Evolutionary conservation across 1,139 yeast genomes (phyloP).

Genomic region (Kurtzmaniella quercitrusa): DNA sequence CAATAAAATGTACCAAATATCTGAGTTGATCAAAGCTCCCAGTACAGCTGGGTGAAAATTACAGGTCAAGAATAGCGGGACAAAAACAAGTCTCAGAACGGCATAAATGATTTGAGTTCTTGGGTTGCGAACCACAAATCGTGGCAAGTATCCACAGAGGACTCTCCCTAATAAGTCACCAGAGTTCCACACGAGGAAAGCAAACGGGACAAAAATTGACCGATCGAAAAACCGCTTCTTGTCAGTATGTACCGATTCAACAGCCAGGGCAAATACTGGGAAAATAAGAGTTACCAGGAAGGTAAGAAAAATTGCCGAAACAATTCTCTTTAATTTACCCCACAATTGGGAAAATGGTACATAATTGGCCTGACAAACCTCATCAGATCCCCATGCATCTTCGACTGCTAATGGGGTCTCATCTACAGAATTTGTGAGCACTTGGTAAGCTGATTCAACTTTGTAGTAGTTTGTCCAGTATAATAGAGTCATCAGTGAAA

Average conservation of each 20-base stretch:
- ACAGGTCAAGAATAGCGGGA: conserved; percentile 68
- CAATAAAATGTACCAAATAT: conserved; percentile 59
- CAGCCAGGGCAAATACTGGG: conserved; percentile 84
- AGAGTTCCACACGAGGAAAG: conserved; percentile 76
- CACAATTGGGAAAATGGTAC: conserved; percentile 52
- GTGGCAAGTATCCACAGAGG: conserved; percentile 53
- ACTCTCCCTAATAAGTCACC: conserved; percentile 85
- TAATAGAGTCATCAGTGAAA: conserved; percentile 41
- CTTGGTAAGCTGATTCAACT: conserved; percentile 18
- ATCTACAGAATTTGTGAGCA: conserved; percentile 6
- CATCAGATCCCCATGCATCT: conserved; percentile 10
- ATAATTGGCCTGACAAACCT: conserved; percentile 18
- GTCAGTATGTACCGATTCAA: conserved; percentile 46
- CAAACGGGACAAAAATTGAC: conserved; percentile 66
- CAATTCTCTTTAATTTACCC: conserved; percentile 58
- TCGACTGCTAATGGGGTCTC: conserved; percentile 12
- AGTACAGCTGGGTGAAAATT: conserved; percentile 43
- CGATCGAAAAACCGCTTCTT: conserved; percentile 35
- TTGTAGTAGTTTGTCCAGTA: conserved; percentile 27
- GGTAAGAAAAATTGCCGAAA: conserved; percentile 66
- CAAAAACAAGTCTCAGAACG: conserved; percentile 47
- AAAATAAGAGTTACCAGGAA: conserved; percentile 76
- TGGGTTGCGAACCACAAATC: conserved; percentile 36
- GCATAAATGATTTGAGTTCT: conserved; percentile 47
- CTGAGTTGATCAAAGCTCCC: conserved; percentile 49